Evolutionary conservation across 2,329 filamentous ascomycete species (phyloP), one percentile per base, ranked within the genome.

Genomic region (Venturia carpophila): DNA sequence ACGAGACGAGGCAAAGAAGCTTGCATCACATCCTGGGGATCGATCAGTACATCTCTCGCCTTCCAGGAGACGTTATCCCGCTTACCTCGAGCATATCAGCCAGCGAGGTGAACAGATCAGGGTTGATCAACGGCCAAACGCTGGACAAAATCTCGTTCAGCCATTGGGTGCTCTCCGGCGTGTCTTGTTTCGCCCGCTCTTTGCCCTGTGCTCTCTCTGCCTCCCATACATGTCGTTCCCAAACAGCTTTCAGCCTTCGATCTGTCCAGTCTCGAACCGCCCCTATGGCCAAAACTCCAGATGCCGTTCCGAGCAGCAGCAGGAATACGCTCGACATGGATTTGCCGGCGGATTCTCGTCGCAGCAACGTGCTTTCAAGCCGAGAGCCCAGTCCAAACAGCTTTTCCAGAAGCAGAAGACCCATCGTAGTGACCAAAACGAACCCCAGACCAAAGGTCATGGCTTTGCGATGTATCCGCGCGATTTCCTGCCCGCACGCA

Each of bases 121-220:
- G 89, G 70, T 91, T 91, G 70, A 91, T 81, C 39, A 92, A 79
- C 0, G 87, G 87, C 89, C 89, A 91, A 5, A 91, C 81, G 1
- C 87, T 83, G 4, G 82, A 78, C 9, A 91, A 71, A 0, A 91
- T 73, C 5, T 84, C 87, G 71, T 91, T 91, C 64, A 91, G 79
- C 89, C 88, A 91, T 63, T 85, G 80, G 0, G 85, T 83, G 0
- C 87, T 88, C 69, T 89, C 88, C 5, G 88, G 84, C 1, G 84
- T 78, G 68, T 79, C 70, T 37, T 72, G 72, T 61, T 80, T 77
- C 19, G 74, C 73, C 52, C 78, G 69, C 45, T 80, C 76, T 67
- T 82, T 76, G 62, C 84, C 82, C 64, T 81, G 77, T 42, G 81
- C 76, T 52, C 85, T 75, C 62, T 84, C 83, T 2, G 87, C 83